Conservation (phyloP, 441 rosid species). For the Populus hybrid region DNA sequence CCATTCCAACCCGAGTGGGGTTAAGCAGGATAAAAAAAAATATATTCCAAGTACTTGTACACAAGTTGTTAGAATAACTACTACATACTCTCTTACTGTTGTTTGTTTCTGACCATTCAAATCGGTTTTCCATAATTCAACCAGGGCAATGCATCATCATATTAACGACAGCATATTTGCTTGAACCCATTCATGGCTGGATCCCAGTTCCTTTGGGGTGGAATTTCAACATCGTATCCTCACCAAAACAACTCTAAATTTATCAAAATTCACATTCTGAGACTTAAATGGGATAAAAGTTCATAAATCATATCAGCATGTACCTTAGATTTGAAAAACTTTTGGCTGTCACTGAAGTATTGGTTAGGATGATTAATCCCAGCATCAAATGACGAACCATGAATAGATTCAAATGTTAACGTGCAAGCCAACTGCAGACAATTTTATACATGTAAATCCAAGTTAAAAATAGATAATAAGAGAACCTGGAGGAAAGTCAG, state of each 20-base stretch:
- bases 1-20: not conserved
- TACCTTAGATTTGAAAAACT: constrained; percentile 57
- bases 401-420: constrained; percentile 81
- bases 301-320: not conserved
- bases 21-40: constrained; percentile 4
- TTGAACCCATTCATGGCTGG: too few relatives aligned
- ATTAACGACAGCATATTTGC: too few relatives aligned
- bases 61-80: not conserved
- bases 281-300: constrained; percentile 1
- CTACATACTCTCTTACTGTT: not conserved
- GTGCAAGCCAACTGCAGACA: constrained; percentile 87
- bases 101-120: constrained; percentile 1
- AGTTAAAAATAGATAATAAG: not conserved
- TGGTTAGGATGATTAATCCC: constrained; percentile 95
- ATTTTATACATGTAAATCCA: constrained; percentile 2
- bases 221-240: too few relatives aligned
- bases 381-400: constrained; percentile 64
- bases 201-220: too few relatives aligned
- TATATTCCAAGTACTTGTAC: not conserved
- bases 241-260: not conserved
- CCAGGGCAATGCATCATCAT: not conserved
- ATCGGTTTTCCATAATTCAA: not conserved
- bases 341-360: constrained; percentile 68
- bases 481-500: constrained; percentile 1
- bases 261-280: not conserved